Conservation (phyloP, 208 protist genomes). For the Crithidia acanthocephali region DNA sequence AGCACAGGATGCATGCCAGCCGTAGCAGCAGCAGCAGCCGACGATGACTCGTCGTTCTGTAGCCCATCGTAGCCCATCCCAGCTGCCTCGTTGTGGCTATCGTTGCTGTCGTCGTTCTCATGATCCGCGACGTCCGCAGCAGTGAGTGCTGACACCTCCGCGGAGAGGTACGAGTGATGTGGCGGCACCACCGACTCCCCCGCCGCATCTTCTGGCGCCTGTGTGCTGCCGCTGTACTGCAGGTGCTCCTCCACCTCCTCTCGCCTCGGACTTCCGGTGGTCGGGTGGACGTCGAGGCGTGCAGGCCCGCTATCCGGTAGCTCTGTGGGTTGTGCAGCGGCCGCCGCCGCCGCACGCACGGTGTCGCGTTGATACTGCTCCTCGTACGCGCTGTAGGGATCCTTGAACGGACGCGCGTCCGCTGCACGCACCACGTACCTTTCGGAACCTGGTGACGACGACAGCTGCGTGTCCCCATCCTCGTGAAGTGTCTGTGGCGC, state of each 20-base stretch:
- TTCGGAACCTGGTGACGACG: not conserved
- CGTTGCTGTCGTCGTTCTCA: not conserved
- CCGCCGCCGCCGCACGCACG: too few relatives aligned
- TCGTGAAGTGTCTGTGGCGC: too few relatives aligned
- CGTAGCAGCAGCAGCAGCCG: not conserved
- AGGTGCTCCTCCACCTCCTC: not conserved
- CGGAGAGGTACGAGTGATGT: conserved; percentile 18
- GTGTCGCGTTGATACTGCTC: not conserved
- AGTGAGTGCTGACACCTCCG: conserved; percentile 34
- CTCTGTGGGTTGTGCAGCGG: too few relatives aligned
- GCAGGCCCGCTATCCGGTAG: too few relatives aligned
- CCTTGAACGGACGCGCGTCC: conserved; percentile 20
- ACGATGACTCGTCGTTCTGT: not conserved
- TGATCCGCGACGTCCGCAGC: not conserved
- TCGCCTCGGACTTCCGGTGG: not conserved
- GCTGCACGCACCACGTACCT: conserved; percentile 7
- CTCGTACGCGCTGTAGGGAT: conserved; percentile 32
- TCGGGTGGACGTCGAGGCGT: too few relatives aligned
- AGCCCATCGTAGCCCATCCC: too few relatives aligned
- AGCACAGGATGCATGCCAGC: conserved; percentile 6
- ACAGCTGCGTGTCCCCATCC: too few relatives aligned
- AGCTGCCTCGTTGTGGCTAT: not conserved
- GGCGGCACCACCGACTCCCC: not conserved
- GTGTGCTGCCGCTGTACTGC: conserved; percentile 25
- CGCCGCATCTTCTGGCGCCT: conserved; percentile 2